These are phyloP conservation scores for Trebouxia gelatinosa DNA, from an alignment of 163 green algal genomes.

Conservation along the genomic window DNA sequence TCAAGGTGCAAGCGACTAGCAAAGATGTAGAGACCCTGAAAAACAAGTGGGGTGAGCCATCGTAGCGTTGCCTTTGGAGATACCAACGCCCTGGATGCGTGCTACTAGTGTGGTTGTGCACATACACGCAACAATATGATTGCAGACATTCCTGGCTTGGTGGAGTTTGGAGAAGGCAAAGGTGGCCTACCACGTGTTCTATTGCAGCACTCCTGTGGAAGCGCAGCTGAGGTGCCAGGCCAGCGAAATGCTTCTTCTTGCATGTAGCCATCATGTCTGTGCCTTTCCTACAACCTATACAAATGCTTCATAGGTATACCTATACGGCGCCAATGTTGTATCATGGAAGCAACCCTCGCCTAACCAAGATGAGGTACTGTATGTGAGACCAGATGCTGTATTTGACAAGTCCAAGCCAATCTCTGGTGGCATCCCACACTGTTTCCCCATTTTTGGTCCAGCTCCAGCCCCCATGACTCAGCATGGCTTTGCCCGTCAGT, in stretches of 20 bases:
- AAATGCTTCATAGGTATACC: conserved; percentile 66
- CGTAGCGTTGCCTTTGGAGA: conserved; percentile 41
- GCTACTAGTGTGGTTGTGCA: not conserved
- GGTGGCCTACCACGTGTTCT: conserved; percentile 71
- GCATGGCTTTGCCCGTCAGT: conserved; percentile 97
- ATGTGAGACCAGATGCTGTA: conserved; percentile 91
- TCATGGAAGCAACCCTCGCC: conserved; percentile 82
- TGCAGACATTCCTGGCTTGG: conserved; percentile 6
- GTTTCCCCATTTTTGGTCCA: conserved; percentile 92
- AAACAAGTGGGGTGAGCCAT: conserved; percentile 39
- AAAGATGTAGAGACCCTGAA: conserved; percentile 27
- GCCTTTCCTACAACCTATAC: not conserved
- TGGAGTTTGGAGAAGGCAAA: conserved; percentile 33
- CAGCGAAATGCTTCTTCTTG: not conserved
- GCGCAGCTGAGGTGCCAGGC: conserved; percentile 66
- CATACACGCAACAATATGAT: not conserved
- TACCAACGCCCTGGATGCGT: no score
- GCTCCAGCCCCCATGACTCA: conserved; percentile 78
- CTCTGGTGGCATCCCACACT: conserved; percentile 92
- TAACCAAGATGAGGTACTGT: conserved; percentile 89
- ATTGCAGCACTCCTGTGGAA: conserved; percentile 75
- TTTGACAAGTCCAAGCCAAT: conserved; percentile 95
- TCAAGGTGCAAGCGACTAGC: not conserved
- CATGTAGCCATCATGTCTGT: not conserved
- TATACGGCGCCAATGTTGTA: conserved; percentile 86